Evolutionary conservation across 208 protist genomes (phyloP).

Genomic region (Trypanosoma conorhini): DNA sequence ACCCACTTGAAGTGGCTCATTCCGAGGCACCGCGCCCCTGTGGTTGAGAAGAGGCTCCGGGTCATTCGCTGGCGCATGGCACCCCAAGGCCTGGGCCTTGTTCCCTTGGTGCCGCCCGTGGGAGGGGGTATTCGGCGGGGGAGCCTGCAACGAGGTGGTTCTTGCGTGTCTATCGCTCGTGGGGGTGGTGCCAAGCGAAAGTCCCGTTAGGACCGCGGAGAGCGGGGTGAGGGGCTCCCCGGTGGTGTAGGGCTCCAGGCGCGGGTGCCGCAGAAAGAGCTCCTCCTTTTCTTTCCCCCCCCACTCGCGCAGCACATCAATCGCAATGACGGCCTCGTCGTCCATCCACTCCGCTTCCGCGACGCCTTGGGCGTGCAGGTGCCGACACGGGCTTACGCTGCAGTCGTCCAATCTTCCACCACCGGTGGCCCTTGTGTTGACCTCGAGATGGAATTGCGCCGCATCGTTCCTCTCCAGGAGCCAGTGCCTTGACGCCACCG

Average conservation of each 20-base stretch:
- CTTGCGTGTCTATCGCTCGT: neutral
- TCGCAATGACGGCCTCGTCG: neutral
- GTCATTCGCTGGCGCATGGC: neutral
- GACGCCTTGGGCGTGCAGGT: neutral
- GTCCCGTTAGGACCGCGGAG: constrained; percentile 8
- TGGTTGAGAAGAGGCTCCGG: neutral
- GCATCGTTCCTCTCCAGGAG: neutral
- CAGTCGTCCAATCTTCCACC: neutral
- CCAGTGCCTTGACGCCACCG: neutral
- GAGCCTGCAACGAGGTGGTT: neutral
- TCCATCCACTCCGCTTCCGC: neutral
- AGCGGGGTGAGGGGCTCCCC: constrained; percentile 1
- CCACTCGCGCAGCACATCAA: constrained; percentile 13
- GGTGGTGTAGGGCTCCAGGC: neutral
- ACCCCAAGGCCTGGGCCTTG: neutral
- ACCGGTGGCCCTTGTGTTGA: neutral
- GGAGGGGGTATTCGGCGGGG: neutral
- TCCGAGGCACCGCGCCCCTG: neutral
- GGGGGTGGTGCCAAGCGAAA: neutral
- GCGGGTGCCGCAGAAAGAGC: constrained; percentile 2
- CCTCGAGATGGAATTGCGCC: neutral
- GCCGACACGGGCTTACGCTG: neutral
- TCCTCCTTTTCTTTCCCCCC: constrained; percentile 9
- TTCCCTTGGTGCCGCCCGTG: neutral
- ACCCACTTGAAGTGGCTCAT: neutral